Base-by-base conservation (phyloP, 208 protist genomes). In the Leptomonas pyrrhocoris region DNA sequence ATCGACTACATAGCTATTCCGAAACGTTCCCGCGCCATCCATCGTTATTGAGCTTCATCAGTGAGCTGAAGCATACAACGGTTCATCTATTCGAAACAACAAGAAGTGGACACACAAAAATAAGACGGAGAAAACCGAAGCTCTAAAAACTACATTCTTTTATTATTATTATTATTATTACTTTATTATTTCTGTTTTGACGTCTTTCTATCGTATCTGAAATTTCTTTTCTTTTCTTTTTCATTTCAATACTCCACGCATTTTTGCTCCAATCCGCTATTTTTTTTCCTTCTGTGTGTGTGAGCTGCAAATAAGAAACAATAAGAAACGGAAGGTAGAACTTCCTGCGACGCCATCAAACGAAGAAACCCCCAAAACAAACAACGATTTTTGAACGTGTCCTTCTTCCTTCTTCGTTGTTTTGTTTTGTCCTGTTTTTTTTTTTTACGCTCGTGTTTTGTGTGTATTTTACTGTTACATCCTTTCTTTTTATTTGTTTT, bases 401-500 rank as follows among this genome's bases (percentile, higher is more conserved):
- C 3, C 36, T 58, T 42, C n/a, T n/a, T n/a, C n/a, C n/a, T n/a
- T n/a, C n/a, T n/a, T n/a, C n/a, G n/a, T n/a, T n/a, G n/a, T n/a
- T n/a, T 48, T 21, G 11, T 48, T 7, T n/a, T 48, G 2, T 48
- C 18, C 43, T 48, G 4, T 28, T 74, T 55, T 54, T 61, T 34
- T 66, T 60, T 15, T 43, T 31, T 15, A 30, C 27, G 2, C 27
- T 70, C 13, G 0, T 38, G 8, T 28, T 31, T 12, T 48, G 18
- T 16, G 19, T 30, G 11, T 40, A 3, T 31, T 18, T 5, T 56
- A 16, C 13, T 13, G 23, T 48, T 34, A 23, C n/a, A 38, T 53
- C 34, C 19, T 54, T 54, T 49, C 19, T 68, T 13, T 45, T 19
- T 48, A 31, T 73, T 59, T 49, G 9, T 45, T 45, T 62, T 54